phyloP scores from a whole-genome alignment of 257 asterid species.

The Misopates orontium region DNA sequence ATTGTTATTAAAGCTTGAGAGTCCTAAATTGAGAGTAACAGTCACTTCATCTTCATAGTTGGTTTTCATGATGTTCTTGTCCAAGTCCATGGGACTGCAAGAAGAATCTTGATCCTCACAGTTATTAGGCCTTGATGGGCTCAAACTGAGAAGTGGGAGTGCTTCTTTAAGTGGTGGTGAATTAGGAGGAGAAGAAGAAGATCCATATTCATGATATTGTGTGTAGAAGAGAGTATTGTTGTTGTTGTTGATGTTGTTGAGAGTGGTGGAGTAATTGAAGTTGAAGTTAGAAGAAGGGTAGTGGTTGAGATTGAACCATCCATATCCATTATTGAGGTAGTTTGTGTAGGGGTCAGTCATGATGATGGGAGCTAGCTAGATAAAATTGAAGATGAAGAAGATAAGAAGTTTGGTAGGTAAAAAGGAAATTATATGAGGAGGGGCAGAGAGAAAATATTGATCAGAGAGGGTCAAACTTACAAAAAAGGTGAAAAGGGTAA shows the following conservation, averaged over 20 bases:
- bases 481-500: conserved; percentile 37
- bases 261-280: conserved; percentile 16
- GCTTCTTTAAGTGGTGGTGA: conserved; percentile 77
- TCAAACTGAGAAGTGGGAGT: conserved; percentile 62
- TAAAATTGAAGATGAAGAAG: conserved; percentile 6
- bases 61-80: conserved; percentile 16
- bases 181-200: conserved; percentile 43
- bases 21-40: conserved; percentile 53
- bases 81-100: conserved; percentile 42
- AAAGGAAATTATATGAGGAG: too few relatives aligned
- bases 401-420: too few relatives aligned
- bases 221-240: conserved; percentile 12
- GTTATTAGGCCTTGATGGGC: conserved; percentile 45
- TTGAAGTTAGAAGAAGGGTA: conserved; percentile 35
- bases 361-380: conserved; percentile 15
- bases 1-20: conserved; percentile 28
- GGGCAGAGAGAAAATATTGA: too few relatives aligned
- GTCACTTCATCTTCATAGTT: conserved; percentile 32
- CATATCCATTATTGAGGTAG: conserved; percentile 30
- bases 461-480: conserved; percentile 6
- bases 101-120: conserved; percentile 14
- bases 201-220: not conserved
- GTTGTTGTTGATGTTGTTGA: conserved; percentile 5
- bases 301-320: conserved; percentile 51
- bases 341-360: conserved; percentile 64